Evolutionary conservation across 331 rosid genomes (phyloP), one percentile per base, ranked within the genome.

Genomic region (Phaseolus coccineus): DNA sequence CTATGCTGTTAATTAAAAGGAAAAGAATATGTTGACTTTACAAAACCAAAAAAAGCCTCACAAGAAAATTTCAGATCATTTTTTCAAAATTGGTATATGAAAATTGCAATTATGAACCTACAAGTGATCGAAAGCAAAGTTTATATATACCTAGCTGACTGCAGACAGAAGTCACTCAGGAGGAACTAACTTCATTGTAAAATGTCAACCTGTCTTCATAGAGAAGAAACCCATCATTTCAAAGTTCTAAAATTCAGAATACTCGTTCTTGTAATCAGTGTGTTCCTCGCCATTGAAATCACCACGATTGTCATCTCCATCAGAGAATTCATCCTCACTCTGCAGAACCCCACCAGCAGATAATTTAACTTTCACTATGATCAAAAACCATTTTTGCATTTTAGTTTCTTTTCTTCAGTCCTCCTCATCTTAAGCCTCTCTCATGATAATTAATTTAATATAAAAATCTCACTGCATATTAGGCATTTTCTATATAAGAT

Each of bases 321-420:
- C 77, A 52, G 64, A 62, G 52, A 53, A 79, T 40, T 87, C 88
- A 25, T 80, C 86, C 51, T 88, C 92, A 58, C 82, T 78, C 96
- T 89, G 87, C 80, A 78, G 61, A 61, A 71, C 65, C 85, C 69
- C 85, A 69, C 6, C 69, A 40, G 19, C 37, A 56, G 37, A 37
- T n/a, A 31, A 42, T 37, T 19, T 63, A 28, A 77, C 24, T 65
- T 70, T 65, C 64, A 57, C 69, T 27, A n/a, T 6, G 51, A 80
- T 1, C 9, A 51, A n/a, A 69, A 47, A 55, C 0, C 19, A 61
- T 51, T 22, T 13, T 51, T 42, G 27, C 27, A 31, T 27, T 65
- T 24, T 53, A 61, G 24, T 46, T 80, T 69, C 48, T 61, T 55
- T 64, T 65, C 31, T 0, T 39, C n/a, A 39, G 9, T 65, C 30